Evolutionary conservation across 169 alveolate species (phyloP).

Genomic region (Miamiensis avidus): DNA sequence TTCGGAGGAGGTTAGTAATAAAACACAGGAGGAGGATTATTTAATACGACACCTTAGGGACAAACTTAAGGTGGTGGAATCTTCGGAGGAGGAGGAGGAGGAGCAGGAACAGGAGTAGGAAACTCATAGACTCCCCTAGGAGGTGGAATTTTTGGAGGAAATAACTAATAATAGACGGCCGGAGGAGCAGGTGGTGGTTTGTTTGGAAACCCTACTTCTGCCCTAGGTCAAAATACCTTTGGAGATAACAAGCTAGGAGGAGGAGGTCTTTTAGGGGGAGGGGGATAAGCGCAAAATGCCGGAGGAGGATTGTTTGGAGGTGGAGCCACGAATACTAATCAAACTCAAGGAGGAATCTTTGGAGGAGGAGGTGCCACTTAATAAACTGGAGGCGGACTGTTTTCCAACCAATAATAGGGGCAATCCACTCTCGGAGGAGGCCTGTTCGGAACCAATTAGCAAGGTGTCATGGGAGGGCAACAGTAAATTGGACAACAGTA

Average conservation of each 20-base stretch:
- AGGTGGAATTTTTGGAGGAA: too few species aligned
- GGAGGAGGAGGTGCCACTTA: neutral
- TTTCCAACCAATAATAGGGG: too few species aligned
- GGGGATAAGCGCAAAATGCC: neutral
- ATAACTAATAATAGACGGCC: neutral
- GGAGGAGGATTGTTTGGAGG: slow-evolving; percentile 18
- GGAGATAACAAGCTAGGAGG: neutral
- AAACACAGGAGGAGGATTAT: slow-evolving; percentile 10
- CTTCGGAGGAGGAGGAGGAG: slow-evolving; percentile 8
- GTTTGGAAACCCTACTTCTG: neutral
- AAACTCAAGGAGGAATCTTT: neutral
- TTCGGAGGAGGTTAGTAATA: slow-evolving; percentile 7
- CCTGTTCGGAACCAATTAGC: neutral
- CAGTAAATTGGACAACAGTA: too few species aligned
- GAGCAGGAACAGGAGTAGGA: too few species aligned
- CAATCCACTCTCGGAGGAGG: neutral
- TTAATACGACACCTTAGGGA: neutral
- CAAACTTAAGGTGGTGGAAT: neutral
- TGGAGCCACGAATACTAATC: neutral
- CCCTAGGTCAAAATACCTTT: neutral
- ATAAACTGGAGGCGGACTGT: neutral
- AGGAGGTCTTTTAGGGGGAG: slow-evolving; percentile 14
- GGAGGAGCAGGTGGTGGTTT: neutral
- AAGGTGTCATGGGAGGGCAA: too few species aligned
- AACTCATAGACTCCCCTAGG: too few species aligned